Conservation (phyloP, 441 rosid species). For the Populus trichocarpa region DNA sequence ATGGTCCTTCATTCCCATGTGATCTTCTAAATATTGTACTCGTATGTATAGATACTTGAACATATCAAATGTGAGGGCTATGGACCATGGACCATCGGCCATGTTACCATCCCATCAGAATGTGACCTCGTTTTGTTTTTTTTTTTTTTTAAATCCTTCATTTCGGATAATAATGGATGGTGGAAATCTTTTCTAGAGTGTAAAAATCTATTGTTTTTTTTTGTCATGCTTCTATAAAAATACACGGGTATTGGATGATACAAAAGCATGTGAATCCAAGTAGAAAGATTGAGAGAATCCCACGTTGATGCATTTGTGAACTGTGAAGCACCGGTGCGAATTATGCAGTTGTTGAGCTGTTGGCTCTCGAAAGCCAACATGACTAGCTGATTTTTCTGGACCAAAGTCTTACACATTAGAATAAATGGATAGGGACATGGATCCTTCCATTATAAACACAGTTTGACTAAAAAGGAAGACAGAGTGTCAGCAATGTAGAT, state of each 20-base stretch:
- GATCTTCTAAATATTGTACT: neutral
- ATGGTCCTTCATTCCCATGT: constrained; percentile 15
- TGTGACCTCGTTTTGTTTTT: neutral
- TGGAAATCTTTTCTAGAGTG: neutral
- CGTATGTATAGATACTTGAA: neutral
- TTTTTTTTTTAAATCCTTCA: neutral
- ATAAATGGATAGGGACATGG: constrained; percentile 24
- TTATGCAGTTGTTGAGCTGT: constrained; percentile 9
- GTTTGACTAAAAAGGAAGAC: constrained; percentile 20
- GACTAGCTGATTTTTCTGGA: neutral
- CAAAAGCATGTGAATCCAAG: neutral
- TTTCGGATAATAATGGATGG: neutral
- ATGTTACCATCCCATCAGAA: neutral
- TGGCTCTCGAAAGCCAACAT: constrained; percentile 21
- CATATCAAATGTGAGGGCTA: constrained; percentile 9
- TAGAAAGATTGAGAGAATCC: neutral
- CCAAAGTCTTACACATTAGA: constrained; percentile 10
- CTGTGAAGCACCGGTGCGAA: constrained; percentile 7
- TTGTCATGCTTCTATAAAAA: neutral
- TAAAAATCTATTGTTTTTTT: neutral
- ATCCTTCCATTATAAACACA: constrained; percentile 4
- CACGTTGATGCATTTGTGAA: constrained; percentile 4
- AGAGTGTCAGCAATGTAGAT: constrained; percentile 18
- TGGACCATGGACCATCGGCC: neutral
- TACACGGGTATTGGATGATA: neutral